phyloP scores from a whole-genome alignment of 495 filamentous ascomycete species.

The Platismatia glauca region DNA sequence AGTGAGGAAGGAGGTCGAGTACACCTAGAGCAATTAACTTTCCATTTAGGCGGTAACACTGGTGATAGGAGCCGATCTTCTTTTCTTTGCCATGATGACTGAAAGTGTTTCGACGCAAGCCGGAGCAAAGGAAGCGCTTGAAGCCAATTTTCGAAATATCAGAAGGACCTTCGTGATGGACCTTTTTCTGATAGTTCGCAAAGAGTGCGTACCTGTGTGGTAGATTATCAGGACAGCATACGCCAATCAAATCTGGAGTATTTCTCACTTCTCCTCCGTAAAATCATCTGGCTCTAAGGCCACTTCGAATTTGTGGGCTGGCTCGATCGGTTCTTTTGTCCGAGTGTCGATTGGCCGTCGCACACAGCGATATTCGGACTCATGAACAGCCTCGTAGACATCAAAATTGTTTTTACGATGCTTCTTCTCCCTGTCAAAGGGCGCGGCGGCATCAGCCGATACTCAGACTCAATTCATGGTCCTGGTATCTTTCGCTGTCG shows the following conservation, averaged over 20 bases:
- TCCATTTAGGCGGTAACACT: conserved; percentile 88
- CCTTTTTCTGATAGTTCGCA: conserved; percentile 71
- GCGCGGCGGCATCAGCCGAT: conserved; percentile 8
- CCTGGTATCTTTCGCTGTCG: not conserved
- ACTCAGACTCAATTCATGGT: not conserved
- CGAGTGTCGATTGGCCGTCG: conserved; percentile 42
- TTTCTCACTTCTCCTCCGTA: conserved; percentile 73
- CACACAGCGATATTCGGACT: conserved; percentile 51
- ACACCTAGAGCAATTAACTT: conserved; percentile 81
- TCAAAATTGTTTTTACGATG: conserved; percentile 67
- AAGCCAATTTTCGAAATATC: conserved; percentile 65
- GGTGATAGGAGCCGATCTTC: conserved; percentile 81
- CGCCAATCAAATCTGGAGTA: not conserved
- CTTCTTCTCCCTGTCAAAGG: conserved; percentile 54
- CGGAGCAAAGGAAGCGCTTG: conserved; percentile 79
- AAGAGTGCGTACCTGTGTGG: conserved; percentile 52
- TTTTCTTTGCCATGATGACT: conserved; percentile 41
- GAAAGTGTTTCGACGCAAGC: conserved; percentile 48
- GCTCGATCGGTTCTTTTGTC: conserved; percentile 52
- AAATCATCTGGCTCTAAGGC: conserved; percentile 70
- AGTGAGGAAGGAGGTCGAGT: conserved; percentile 75
- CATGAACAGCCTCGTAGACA: conserved; percentile 63
- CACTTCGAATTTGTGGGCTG: conserved; percentile 70
- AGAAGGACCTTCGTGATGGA: conserved; percentile 65
- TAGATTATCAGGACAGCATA: not conserved